Evolutionary conservation across 805 yeast species (phyloP).

Genomic region (Wickerhamomyces xylosicus): DNA sequence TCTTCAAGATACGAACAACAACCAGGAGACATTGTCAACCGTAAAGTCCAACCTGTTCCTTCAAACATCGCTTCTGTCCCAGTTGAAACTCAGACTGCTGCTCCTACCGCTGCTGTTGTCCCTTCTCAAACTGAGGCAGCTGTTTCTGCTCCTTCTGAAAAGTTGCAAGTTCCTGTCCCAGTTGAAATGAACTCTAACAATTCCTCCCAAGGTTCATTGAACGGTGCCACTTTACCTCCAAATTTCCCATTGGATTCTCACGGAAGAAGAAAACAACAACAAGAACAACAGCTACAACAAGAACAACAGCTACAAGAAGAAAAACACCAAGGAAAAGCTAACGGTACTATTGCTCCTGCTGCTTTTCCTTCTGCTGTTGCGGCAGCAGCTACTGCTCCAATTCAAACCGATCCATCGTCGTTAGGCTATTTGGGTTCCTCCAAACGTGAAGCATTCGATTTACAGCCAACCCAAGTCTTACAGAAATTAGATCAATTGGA

Average conservation of each 20-base stretch:
- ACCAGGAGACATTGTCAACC: background rate
- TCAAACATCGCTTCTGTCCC: constrained; percentile 1
- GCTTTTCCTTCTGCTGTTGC: too few species aligned
- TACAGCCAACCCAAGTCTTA: too few species aligned
- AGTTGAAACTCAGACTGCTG: constrained; percentile 5
- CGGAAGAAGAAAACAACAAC: background rate
- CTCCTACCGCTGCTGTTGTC: constrained; percentile 1
- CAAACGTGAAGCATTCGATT: too few species aligned
- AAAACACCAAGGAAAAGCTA: too few species aligned
- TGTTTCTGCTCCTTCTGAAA: background rate
- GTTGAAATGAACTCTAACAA: background rate
- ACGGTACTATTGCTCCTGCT: constrained; percentile 1
- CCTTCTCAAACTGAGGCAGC: constrained; percentile 2
- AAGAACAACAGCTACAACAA: too few species aligned
- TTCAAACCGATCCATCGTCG: too few species aligned
- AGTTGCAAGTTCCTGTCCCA: background rate
- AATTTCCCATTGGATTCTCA: background rate
- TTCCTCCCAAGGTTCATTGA: constrained; percentile 5
- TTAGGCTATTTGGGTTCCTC: too few species aligned
- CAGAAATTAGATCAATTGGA: too few species aligned
- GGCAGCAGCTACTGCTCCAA: constrained; percentile 1
- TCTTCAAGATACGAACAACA: background rate
- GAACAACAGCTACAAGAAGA: too few species aligned
- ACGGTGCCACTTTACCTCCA: constrained; percentile 7
- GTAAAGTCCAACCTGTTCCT: background rate